Base-by-base conservation (phyloP, 2,329 filamentous ascomycete genomes). In the Aspergillus nomiae region DNA sequence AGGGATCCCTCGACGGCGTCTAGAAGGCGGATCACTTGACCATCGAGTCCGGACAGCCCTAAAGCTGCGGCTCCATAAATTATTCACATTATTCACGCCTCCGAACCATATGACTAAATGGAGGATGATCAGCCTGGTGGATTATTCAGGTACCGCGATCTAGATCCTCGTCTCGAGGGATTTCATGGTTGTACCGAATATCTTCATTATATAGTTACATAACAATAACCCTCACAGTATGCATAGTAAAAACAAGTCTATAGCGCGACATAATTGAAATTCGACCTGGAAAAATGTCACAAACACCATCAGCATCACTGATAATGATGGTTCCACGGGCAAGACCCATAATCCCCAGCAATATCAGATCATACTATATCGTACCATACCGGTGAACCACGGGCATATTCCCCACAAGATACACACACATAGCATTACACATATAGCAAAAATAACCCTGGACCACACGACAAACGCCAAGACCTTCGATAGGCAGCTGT, bases 351-450 rank as follows among this genome's bases (percentile, higher is more conserved):
- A 10, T 10, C 46, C 14, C 26, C 16, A 10, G 8, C 12, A 9
- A 50, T 50, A 50, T 50, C 46, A 30, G 46, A 50, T 30, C 46
- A 50, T 50, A 50, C 46, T 50, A 50, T 50, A 32, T 50, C 46
- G 26, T 50, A 50, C 26, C 46, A 50, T 50, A 5, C 46, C 46
- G 24, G 24, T 50, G 26, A 28, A 19, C 12, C 24, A 26, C 26
- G 14, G 3, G 16, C 8, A n/a, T 41, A n/a, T 41, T 19, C 14
- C 21, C 46, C 26, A 30, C 46, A 28, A 14, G 46, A 26, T 19
- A 50, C 26, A 50, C 46, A 28, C 32, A 34, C 32, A 34, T 4
- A 34, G 4, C 1, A 34, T 10, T 10, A 34, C 32, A 34, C 34
- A 16, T 16, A 0, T 7, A 36, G 34, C 34, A 36, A 36, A 36